phyloP scores from a whole-genome alignment of 345 rosid genomes.

The Hirschfeldia incana region DNA sequence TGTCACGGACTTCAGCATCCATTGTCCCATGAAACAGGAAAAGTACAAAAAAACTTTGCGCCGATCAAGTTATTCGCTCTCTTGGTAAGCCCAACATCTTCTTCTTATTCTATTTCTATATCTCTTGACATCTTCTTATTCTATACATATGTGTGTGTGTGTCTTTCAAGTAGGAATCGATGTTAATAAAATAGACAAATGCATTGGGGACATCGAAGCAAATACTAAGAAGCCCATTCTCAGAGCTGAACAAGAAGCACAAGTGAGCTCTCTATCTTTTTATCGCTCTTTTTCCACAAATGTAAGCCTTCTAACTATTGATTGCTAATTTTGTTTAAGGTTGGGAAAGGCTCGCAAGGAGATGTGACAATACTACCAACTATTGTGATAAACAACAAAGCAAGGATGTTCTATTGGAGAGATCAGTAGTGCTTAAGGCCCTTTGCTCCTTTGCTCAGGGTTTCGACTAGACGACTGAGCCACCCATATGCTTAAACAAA shows the following conservation, averaged over 20 bases:
- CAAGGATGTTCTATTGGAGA: conserved; percentile 47
- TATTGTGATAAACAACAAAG: conserved; percentile 69
- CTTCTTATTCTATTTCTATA: not conserved
- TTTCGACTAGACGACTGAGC: conserved; percentile 90
- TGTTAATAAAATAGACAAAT: conserved; percentile 61
- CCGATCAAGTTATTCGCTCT: conserved; percentile 54
- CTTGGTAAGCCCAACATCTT: conserved; percentile 41
- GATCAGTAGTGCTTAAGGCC: conserved; percentile 84
- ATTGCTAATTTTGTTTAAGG: conserved; percentile 40
- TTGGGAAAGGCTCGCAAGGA: conserved; percentile 87
- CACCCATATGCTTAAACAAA: conserved; percentile 78
- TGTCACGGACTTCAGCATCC: conserved; percentile 57
- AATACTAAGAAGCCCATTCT: conserved; percentile 70
- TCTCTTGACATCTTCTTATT: not conserved
- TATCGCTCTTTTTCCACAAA: not conserved
- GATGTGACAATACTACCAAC: conserved; percentile 97
- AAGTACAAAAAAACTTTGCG: conserved; percentile 57
- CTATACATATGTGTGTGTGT: not conserved
- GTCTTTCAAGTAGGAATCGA: conserved; percentile 51
- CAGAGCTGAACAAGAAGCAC: conserved; percentile 76
- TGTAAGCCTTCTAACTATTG: not conserved
- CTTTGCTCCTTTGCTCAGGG: conserved; percentile 86
- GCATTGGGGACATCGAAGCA: conserved; percentile 76
- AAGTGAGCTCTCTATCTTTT: conserved; percentile 45
- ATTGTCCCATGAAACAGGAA: conserved; percentile 62